A percentile compares a stretch with the other conserved stretches of the same genome.
Conservation (phyloP, 164 flowering plant species). For the Vitis vinifera region DNA sequence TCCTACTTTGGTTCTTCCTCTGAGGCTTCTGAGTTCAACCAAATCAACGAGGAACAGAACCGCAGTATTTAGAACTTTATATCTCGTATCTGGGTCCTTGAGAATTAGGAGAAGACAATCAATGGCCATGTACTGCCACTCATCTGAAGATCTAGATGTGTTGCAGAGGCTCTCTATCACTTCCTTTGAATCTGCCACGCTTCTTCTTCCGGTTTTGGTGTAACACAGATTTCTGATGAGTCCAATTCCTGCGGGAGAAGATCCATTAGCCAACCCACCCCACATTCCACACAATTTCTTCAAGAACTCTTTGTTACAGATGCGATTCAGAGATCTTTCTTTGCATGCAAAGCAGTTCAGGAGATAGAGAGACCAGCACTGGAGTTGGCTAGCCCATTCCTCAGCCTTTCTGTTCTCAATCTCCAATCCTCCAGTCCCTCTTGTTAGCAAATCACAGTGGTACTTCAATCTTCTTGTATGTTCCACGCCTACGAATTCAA, state of each 20-base stretch:
- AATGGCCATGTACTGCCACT: constrained; percentile 89
- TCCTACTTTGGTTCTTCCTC: constrained; percentile 14
- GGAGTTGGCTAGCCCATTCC: constrained; percentile 92
- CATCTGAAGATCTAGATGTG: constrained; percentile 76
- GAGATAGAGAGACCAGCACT: constrained; percentile 78
- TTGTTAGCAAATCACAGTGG: constrained; percentile 67
- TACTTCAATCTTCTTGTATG: constrained; percentile 45
- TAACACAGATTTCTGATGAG: constrained; percentile 65
- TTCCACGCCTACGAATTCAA: constrained; percentile 39
- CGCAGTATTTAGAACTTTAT: constrained; percentile 13
- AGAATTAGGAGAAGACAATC: constrained; percentile 72
- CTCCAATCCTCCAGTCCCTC: constrained; percentile 68
- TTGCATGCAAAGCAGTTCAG: constrained; percentile 75
- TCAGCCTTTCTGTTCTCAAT: constrained; percentile 77
- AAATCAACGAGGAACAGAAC: constrained; percentile 21
- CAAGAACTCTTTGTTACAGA: constrained; percentile 55
- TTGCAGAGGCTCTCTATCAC: constrained; percentile 56
- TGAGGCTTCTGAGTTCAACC: constrained; percentile 16
- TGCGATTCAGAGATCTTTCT: constrained; percentile 41
- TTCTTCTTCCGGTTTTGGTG: constrained; percentile 52
- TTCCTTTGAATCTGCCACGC: constrained; percentile 35
- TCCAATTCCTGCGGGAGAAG: constrained; percentile 70
- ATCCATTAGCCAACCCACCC: constrained; percentile 72
- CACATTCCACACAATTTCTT: constrained; percentile 58
- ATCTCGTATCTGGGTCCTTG: constrained; percentile 43